A percentile compares a stretch with the other conserved stretches of the same genome.
phyloP scores from a whole-genome alignment of 2,329 filamentous ascomycete genomes.

The Trichoderma asperellum region DNA sequence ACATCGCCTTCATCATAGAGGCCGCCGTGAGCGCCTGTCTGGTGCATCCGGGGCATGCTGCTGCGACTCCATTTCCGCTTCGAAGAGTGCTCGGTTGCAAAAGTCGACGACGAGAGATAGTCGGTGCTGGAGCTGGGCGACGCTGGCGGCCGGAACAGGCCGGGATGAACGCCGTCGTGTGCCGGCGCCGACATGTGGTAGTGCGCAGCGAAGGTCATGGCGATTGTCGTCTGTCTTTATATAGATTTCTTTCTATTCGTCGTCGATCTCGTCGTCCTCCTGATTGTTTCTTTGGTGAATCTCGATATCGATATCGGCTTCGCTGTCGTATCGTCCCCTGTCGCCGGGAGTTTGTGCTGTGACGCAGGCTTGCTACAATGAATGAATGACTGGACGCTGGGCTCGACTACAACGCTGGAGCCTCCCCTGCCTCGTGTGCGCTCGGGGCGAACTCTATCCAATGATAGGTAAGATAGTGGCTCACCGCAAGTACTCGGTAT shows the following conservation, averaged over 20 bases:
- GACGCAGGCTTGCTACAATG: constrained; percentile 11
- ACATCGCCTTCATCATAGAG: constrained; percentile 26
- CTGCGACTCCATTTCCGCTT: constrained; percentile 54
- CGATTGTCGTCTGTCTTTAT: not conserved
- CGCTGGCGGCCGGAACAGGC: constrained; percentile 52
- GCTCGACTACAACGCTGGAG: constrained; percentile 1
- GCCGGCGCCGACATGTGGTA: constrained; percentile 46
- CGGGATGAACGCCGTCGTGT: constrained; percentile 48
- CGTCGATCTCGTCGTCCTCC: not conserved
- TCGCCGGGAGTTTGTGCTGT: not conserved
- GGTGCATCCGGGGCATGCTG: constrained; percentile 25
- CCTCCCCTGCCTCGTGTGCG: not conserved
- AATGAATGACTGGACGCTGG: constrained; percentile 1
- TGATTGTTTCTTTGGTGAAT: not conserved
- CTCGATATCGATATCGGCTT: not conserved
- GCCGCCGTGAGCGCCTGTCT: not conserved
- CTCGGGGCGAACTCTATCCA: not conserved
- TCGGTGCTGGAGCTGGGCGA: constrained; percentile 48
- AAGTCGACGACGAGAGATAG: constrained; percentile 42
- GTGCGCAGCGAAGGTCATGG: constrained; percentile 39
- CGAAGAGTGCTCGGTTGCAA: constrained; percentile 35
- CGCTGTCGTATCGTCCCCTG: not conserved
- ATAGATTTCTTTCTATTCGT: not conserved
- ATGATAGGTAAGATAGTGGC: not conserved
- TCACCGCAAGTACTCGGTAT: not conserved